Base-by-base conservation (phyloP, 129 eudicot species). In the Cynara cardunculus region DNA sequence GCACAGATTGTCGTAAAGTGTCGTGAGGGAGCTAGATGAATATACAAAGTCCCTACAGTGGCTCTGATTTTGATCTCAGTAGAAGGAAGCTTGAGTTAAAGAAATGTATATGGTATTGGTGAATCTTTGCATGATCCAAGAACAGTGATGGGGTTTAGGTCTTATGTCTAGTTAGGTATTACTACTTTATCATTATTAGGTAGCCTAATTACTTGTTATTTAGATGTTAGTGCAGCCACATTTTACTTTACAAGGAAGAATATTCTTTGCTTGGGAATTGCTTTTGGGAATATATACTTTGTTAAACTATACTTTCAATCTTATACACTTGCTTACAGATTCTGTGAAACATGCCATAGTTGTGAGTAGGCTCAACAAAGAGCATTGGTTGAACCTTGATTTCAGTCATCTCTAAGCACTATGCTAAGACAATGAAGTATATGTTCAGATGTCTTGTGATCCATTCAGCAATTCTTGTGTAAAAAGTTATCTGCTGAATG, bases 281-380 rank as follows among this genome's bases (percentile, higher is more conserved):
- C 87, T 88, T 80, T 82, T 41, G 32, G 75, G 90, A 84, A 78
- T 82, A 75, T 68, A 75, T 84, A 30, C 81, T 73, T 73, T 19
- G 27, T 84, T 81, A 76, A 78, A 84, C 69, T 65, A 61, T 79
- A 59, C 34, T 24, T 72, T 59, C 72, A 28, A 80, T 73, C 53
- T 73, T 83, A 77, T 80, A 59, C 18, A 28, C 5, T 11, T 49
- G 34, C 72, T 64, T 44, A 73, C 2, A 81, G 71, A 73, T 84
- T 69, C 46, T 69, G 25, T 53, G 19, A 32, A 32, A 27, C 39
- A 72, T 34, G 67, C 22, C 71, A 78, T 46, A 46, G 10, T 28
- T 18, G 31, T 72, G 69, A 56, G 37, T 73, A 53, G 72, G 59
- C 72, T 78, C 78, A 34, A 67, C 68, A 53, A 19, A 1, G 5